Conservation (phyloP, 208 protist genomes). For the Leishmania lainsoni region DNA sequence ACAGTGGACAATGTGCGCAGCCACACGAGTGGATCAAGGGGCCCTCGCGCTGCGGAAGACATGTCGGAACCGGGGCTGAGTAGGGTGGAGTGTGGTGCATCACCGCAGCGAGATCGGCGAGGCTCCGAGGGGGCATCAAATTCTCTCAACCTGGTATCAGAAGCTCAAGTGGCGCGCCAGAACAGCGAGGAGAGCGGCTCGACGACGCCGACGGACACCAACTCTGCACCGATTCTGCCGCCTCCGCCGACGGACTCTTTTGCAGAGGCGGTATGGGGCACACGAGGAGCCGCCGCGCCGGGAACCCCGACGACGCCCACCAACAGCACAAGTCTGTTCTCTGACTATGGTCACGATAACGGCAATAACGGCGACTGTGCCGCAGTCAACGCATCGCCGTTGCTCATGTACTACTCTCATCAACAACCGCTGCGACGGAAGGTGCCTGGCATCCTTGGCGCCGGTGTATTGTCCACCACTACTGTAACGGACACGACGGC, state of each 20-base stretch:
- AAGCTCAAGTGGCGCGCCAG: neutral
- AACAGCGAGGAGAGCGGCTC: constrained; percentile 5
- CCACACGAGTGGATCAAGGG: neutral
- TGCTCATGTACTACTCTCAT: neutral
- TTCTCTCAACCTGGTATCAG: neutral
- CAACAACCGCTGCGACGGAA: neutral
- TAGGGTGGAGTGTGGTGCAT: neutral
- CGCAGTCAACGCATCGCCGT: neutral
- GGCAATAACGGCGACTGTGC: neutral
- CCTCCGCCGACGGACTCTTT: constrained; percentile 22
- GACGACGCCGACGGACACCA: constrained; percentile 29
- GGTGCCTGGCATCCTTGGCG: neutral
- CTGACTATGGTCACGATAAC: neutral
- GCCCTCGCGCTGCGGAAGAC: neutral
- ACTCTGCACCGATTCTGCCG: constrained; percentile 15
- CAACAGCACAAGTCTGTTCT: neutral
- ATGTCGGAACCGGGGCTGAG: neutral
- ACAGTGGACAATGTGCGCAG: neutral
- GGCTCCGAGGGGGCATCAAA: neutral
- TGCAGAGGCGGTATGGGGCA: constrained; percentile 18
- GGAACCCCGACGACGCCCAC: neutral
- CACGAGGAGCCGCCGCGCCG: neutral
- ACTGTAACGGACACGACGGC: constrained; percentile 33
- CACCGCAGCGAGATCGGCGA: neutral
- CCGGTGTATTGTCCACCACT: neutral